Base-by-base conservation (phyloP, 345 rosid genomes). In the Luvunga scandens region DNA sequence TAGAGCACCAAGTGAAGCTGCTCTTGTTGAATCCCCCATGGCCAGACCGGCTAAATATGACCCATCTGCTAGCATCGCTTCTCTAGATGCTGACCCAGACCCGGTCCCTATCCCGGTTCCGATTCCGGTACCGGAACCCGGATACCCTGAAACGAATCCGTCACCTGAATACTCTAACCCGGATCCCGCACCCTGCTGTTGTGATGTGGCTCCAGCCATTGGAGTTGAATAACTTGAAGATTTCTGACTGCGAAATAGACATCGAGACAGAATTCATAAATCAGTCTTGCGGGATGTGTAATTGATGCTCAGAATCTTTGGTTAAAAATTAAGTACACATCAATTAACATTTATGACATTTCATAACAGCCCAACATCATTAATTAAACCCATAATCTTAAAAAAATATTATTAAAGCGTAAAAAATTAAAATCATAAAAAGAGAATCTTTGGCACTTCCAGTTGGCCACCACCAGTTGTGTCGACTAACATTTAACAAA, bases 41-140 rank as follows among this genome's bases (percentile, higher is more conserved):
- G 98, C 99, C 76, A 95, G 82, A 80, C 98, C 96, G 66, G 96
- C 99, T 82, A 95, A 75, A 91, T 94, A 94, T 6, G 98, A 89
- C 25, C 93, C 97, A 34, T 94, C 98, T 18, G 89, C 88, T 65
- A 94, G 67, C 89, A 89, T 77, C 4, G 97, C 78, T 77, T 81
- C 84, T 28, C 93, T 86, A 4, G 91, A 78, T 66, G 81, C 89
- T 1, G 80, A 3, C 21, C 80, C 79, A 0, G 85, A 16, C 13
- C 71, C 85, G 1, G 81, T 36, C 6, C 0, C 39, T 36, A 9
- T 64, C 3, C 69, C 69, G 0, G 8, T 53, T 22, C 82, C 89
- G 0, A 2, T 50, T 0, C 81, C 89, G 0, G 81, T 1, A 28
- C 69, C 84, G 0, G 83, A 75, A 21, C 85, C 88, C 22, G 82